Evolutionary conservation across 441 rosid species (phyloP).

Genomic region (Pelargonium citronellum): DNA sequence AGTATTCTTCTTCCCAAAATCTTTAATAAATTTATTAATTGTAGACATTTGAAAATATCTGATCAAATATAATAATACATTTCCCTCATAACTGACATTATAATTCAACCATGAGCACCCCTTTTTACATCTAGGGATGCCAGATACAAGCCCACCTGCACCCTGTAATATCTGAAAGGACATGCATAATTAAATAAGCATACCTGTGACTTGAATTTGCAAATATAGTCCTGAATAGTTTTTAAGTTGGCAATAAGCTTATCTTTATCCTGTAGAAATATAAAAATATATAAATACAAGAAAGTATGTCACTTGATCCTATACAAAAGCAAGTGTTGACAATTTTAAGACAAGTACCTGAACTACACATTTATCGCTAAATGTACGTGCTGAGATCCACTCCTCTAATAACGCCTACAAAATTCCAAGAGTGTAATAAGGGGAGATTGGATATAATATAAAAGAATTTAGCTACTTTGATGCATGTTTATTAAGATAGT

Average conservation of each 20-base stretch:
- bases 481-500: neutral
- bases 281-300: slow-evolving; percentile 5
- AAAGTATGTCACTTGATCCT: slow-evolving; percentile 11
- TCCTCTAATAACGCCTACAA: slow-evolving; percentile 88
- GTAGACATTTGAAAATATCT: too few relatives aligned
- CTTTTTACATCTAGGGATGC: neutral
- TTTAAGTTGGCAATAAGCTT: slow-evolving; percentile 63
- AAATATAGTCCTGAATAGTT: slow-evolving; percentile 81
- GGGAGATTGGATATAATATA: neutral
- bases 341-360: slow-evolving; percentile 37
- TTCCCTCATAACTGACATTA: neutral
- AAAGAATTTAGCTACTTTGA: neutral
- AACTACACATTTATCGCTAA: slow-evolving; percentile 51
- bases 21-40: too few relatives aligned
- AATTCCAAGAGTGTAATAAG: neutral
- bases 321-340: slow-evolving; percentile 9
- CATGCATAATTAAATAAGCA: slow-evolving; percentile 20
- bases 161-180: slow-evolving; percentile 11
- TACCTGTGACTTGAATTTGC: slow-evolving; percentile 83
- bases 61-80: neutral
- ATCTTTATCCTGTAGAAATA: slow-evolving; percentile 58
- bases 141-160: neutral
- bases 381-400: slow-evolving; percentile 67
- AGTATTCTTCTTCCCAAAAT: too few relatives aligned
- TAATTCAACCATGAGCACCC: slow-evolving; percentile 3